These are phyloP conservation scores for Pseudonitzschia delicatissima DNA, from an alignment of 108 stramenopile species.

Conservation along the genomic window DNA sequence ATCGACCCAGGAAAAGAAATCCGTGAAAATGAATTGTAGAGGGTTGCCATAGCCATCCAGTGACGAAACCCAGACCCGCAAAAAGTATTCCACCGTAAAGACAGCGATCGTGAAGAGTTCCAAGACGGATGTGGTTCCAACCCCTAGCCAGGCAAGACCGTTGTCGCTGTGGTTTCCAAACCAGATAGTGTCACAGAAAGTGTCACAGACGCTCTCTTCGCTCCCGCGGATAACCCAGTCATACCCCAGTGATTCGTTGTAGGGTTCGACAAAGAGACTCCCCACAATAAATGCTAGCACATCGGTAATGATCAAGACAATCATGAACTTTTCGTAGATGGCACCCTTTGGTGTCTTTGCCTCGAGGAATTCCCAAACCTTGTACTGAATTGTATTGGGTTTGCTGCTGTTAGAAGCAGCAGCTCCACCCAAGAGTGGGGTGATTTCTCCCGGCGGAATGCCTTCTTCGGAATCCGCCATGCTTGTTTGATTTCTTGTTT, in stretches of 20 bases:
- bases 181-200: slow-evolving; percentile 67
- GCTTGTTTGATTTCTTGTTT: too few relatives aligned
- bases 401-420: background rate
- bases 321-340: slow-evolving; percentile 74
- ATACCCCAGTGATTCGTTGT: slow-evolving; percentile 43
- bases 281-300: slow-evolving; percentile 75
- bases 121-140: slow-evolving; percentile 67
- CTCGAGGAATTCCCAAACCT: slow-evolving; percentile 56
- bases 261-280: slow-evolving; percentile 66
- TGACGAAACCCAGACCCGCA: slow-evolving; percentile 65
- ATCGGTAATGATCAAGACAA: slow-evolving; percentile 77
- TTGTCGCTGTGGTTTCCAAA: slow-evolving; percentile 67
- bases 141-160: slow-evolving; percentile 49
- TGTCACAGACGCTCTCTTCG: slow-evolving; percentile 34
- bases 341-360: slow-evolving; percentile 64
- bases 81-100: slow-evolving; percentile 79
- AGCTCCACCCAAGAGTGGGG: background rate
- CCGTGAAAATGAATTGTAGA: slow-evolving; percentile 42
- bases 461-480: too few relatives aligned
- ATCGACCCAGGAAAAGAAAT: slow-evolving; percentile 79
- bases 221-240: slow-evolving; percentile 27
- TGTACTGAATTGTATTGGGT: background rate
- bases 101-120: slow-evolving; percentile 65
- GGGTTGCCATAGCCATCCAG: slow-evolving; percentile 47
- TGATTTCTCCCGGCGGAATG: background rate